Percentiles rank a stretch among this genome's conserved stretches.
Evolutionary conservation across 164 flowering plant genomes (phyloP).

Genomic region (Aristolochia fimbriata): DNA sequence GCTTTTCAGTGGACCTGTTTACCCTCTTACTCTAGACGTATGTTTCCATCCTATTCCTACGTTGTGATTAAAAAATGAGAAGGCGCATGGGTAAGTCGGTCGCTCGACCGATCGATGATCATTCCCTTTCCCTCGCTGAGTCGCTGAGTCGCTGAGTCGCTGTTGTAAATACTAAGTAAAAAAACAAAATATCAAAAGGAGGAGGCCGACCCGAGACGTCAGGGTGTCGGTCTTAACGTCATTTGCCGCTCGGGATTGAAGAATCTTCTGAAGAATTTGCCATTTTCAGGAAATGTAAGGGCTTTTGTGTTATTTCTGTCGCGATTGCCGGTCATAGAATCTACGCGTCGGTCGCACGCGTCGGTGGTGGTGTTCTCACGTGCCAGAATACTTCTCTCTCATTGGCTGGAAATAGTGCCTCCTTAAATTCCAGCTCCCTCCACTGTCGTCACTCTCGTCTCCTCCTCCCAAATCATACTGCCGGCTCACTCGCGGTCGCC

Average conservation of each 20-base stretch:
- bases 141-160: no score
- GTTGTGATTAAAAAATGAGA: no score
- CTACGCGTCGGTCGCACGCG: constrained; percentile 42
- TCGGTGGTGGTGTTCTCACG: constrained; percentile 19
- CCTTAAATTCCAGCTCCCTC: constrained; percentile 9
- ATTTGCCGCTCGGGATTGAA: background rate
- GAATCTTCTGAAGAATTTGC: constrained; percentile 9
- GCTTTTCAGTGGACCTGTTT: no score
- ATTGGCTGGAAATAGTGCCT: constrained; percentile 19
- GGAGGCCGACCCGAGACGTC: no score
- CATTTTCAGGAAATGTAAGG: background rate
- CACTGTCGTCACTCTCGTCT: background rate
- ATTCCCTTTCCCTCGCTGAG: no score
- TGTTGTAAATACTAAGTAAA: no score
- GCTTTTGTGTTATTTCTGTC: constrained; percentile 2
- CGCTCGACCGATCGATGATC: no score
- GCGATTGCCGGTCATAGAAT: background rate
- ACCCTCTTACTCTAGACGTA: no score
- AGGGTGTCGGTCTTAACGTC: no score
- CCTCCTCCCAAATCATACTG: background rate
- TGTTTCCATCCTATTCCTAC: no score
- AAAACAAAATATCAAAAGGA: no score
- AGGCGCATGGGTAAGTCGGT: no score
- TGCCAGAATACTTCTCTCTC: constrained; percentile 11
- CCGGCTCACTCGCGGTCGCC: background rate